Conservation (phyloP, 2,329 filamentous ascomycete species). For the Pseudogymnoascus pannorum region DNA sequence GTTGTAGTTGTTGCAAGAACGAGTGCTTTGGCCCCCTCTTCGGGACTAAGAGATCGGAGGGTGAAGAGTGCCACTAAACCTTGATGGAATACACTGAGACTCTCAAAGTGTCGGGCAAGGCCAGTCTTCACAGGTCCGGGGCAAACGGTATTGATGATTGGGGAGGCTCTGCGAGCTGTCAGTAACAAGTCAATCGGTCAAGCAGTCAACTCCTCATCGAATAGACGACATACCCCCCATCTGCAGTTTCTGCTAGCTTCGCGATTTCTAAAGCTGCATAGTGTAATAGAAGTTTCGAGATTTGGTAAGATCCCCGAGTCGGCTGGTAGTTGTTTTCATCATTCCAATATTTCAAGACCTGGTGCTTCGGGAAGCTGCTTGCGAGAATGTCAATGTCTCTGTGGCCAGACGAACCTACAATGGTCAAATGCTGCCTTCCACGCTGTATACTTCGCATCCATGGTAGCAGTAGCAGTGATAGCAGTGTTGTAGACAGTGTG, state of each 20-base stretch:
- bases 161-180: not conserved
- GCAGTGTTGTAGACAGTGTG: constrained; percentile 46
- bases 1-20: constrained; percentile 24
- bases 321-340: constrained; percentile 18
- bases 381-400: constrained; percentile 1
- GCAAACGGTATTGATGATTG: constrained; percentile 19
- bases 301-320: constrained; percentile 17
- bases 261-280: constrained; percentile 23
- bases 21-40: constrained; percentile 27
- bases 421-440: constrained; percentile 20
- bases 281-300: constrained; percentile 23
- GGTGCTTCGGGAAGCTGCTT: constrained; percentile 17
- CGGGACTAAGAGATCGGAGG: constrained; percentile 23
- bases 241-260: constrained; percentile 16
- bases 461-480: constrained; percentile 45
- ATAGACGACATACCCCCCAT: constrained; percentile 17
- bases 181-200: not conserved
- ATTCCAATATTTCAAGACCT: constrained; percentile 19
- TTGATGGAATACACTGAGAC: constrained; percentile 13
- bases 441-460: constrained; percentile 34
- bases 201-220: not conserved
- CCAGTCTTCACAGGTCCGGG: constrained; percentile 20
- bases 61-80: constrained; percentile 16
- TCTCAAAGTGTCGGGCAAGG: constrained; percentile 20
- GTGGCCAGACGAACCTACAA: constrained; percentile 19